phyloP scores from a whole-genome alignment of 2,329 filamentous ascomycete genomes.

The Talaromyces piceae region DNA sequence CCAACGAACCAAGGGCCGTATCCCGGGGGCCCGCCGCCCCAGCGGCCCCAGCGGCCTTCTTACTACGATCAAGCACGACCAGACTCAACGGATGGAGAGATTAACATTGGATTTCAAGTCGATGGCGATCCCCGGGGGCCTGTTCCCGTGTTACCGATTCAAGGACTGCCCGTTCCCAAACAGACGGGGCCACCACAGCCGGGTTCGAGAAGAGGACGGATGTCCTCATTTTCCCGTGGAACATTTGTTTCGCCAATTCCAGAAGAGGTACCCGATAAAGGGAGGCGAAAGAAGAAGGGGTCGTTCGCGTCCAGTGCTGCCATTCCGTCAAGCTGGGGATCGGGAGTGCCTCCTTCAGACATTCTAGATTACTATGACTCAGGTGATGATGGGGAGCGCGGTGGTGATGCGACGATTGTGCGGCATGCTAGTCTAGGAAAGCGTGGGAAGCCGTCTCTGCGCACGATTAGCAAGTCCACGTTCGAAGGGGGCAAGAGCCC shows the following conservation, averaged over 20 bases:
- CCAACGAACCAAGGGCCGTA: not conserved
- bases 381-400: slow-evolving; percentile 20
- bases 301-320: slow-evolving; percentile 66
- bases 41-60: slow-evolving; percentile 25
- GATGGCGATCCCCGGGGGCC: slow-evolving; percentile 9
- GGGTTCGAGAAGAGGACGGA: slow-evolving; percentile 24
- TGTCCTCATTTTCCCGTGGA: slow-evolving; percentile 45
- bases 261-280: slow-evolving; percentile 54
- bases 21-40: slow-evolving; percentile 29
- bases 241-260: slow-evolving; percentile 69
- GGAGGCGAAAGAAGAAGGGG: slow-evolving; percentile 40
- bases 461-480: slow-evolving; percentile 23
- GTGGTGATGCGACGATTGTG: slow-evolving; percentile 21
- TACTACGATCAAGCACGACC: slow-evolving; percentile 20
- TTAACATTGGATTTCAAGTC: slow-evolving; percentile 8
- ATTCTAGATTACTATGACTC: slow-evolving; percentile 27
- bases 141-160: slow-evolving; percentile 8
- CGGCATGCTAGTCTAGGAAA: slow-evolving; percentile 39
- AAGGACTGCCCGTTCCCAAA: slow-evolving; percentile 7
- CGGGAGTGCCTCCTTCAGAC: slow-evolving; percentile 41
- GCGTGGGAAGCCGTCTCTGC: slow-evolving; percentile 33
- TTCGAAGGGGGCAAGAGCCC: not conserved
- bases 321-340: slow-evolving; percentile 62
- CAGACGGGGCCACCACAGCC: slow-evolving; percentile 23
- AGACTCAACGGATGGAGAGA: slow-evolving; percentile 15